Base-by-base conservation (phyloP, 305 asterid genomes). In the Salvia sclarea region DNA sequence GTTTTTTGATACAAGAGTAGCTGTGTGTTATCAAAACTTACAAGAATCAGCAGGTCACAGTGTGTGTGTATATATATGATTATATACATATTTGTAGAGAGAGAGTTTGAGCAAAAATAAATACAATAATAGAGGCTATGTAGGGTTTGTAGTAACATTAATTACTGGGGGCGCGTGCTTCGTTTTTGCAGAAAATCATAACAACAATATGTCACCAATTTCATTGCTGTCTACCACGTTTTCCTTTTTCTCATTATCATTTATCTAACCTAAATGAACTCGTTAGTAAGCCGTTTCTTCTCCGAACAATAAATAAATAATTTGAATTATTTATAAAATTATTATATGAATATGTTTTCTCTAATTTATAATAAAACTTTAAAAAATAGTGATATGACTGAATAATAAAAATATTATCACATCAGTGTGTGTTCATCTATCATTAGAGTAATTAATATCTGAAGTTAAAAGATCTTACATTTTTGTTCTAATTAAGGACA, bases 101-200 rank as follows among this genome's bases (percentile, higher is more conserved):
- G 50, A 65, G 40, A 50, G 50, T 18, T 48, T 20, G 66, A 40
- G 54, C 24, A 55, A 4, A 61, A 52, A 38, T 61, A n/a, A n/a
- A n/a, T n/a, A n/a, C n/a, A n/a, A n/a, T n/a, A n/a, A n/a, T 12
- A 50, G 64, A 52, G 76, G 41, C 4, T 10, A 8, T 9, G 3
- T 38, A 8, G 8, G 4, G n/a, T 31, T 37, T 38, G 3, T 37
- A 9, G 37, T 28, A 65, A 72, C 55, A 75, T 75, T 81, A 59
- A 78, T 58, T 66, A 63, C 24, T 72, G 38, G 74, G 79, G 65
- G 22, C 69, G 81, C 81, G 78, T 81, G 83, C 79, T 68, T 57
- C 52, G 25, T 31, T 45, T 45, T 55, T 61, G 48, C 78, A 71
- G 73, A 76, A 71, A 41, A 45, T 73, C 71, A 71, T 63, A 70